phyloP scores from a whole-genome alignment of 169 alveolate genomes.

The Cryptosporidium sp. region DNA sequence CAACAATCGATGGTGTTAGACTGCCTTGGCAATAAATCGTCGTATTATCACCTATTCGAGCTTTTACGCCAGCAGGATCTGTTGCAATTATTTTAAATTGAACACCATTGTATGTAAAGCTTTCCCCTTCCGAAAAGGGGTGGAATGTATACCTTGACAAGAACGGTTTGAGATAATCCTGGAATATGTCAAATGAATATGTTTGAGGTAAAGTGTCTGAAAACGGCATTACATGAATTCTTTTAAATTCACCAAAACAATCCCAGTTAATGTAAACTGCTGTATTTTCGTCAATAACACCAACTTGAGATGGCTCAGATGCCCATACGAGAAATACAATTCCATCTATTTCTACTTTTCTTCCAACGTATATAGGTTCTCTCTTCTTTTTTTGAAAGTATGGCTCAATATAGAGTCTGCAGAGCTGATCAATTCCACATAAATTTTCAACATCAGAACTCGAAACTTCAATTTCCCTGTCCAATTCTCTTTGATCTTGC shows the following conservation, averaged over 20 bases:
- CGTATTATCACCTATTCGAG: constrained; percentile 79
- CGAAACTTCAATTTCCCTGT: constrained; percentile 9
- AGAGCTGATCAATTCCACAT: constrained; percentile 47
- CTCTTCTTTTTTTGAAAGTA: constrained; percentile 44
- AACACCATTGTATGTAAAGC: constrained; percentile 80
- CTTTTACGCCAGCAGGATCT: constrained; percentile 78
- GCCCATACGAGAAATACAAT: constrained; percentile 69
- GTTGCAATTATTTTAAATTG: constrained; percentile 81
- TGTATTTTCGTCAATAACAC: constrained; percentile 33
- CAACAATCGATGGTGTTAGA: constrained; percentile 79
- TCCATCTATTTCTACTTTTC: constrained; percentile 52
- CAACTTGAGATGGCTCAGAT: constrained; percentile 70
- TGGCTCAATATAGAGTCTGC: constrained; percentile 52
- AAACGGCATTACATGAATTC: constrained; percentile 79
- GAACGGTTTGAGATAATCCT: constrained; percentile 79
- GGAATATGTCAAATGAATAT: constrained; percentile 77
- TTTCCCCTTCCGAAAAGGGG: constrained; percentile 79
- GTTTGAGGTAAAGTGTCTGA: constrained; percentile 81
- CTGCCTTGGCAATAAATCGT: constrained; percentile 78
- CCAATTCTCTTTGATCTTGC: constrained; percentile 17
- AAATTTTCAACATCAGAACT: constrained; percentile 29
- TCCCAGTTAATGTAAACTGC: constrained; percentile 73
- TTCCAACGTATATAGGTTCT: constrained; percentile 69
- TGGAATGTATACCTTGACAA: constrained; percentile 78
- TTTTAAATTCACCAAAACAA: constrained; percentile 76